Conservation (phyloP, 2,329 filamentous ascomycete species). For the Penicillium polonicum region DNA sequence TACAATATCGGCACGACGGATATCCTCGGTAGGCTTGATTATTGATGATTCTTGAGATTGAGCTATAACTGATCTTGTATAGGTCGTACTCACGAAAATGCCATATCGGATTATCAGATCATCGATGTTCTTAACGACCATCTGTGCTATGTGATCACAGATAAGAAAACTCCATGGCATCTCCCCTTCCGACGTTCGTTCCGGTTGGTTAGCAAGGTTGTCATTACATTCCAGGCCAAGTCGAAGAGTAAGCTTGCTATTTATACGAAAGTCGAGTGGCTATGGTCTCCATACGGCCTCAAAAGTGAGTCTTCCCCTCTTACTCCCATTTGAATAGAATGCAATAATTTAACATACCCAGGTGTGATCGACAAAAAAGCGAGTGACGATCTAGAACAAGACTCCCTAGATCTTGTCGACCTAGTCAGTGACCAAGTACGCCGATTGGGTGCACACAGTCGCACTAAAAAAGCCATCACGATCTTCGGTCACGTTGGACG, state of each 20-base stretch:
- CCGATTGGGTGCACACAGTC: constrained; percentile 46
- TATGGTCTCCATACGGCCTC: constrained; percentile 58
- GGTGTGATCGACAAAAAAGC: constrained; percentile 63
- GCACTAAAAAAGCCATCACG: constrained; percentile 50
- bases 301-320: constrained; percentile 36
- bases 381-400: constrained; percentile 62
- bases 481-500: constrained; percentile 51
- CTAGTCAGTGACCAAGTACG: constrained; percentile 51
- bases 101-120: constrained; percentile 77
- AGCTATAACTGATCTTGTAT: constrained; percentile 15
- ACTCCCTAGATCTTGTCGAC: constrained; percentile 50
- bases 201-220: constrained; percentile 81
- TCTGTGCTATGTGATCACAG: constrained; percentile 66
- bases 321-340: neutral
- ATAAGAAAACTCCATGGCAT: constrained; percentile 72
- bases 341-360: constrained; percentile 21
- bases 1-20: constrained; percentile 71
- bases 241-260: constrained; percentile 88
- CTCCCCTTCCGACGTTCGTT: constrained; percentile 78
- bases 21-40: constrained; percentile 56
- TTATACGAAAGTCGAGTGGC: constrained; percentile 86
- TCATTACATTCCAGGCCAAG: constrained; percentile 91
- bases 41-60: neutral
- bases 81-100: constrained; percentile 54
- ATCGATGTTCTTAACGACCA: constrained; percentile 83